A percentile compares a stretch with the other conserved stretches of the same genome.
Conservation (phyloP, 441 rosid species). For the Adansonia gregorii region DNA sequence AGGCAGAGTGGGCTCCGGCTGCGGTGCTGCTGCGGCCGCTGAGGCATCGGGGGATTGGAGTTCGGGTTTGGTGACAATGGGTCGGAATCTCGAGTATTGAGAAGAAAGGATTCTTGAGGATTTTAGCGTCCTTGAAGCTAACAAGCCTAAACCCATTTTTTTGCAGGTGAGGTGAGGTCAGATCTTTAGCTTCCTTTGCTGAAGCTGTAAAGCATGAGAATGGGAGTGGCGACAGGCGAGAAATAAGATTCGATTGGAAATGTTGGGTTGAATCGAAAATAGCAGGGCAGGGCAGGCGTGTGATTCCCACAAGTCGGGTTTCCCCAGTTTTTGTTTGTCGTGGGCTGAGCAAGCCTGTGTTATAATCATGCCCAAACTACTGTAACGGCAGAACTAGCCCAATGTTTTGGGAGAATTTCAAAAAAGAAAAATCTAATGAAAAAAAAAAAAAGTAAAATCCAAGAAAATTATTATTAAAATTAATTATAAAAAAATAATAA, state of each 20-base stretch:
- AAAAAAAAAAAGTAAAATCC: too few species aligned
- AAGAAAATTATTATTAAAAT: too few species aligned
- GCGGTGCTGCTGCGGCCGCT: constrained; percentile 59
- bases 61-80: constrained; percentile 73
- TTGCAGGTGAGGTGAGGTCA: not conserved
- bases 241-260: not conserved
- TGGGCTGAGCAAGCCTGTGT: too few species aligned
- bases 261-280: not conserved
- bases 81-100: constrained; percentile 49
- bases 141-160: constrained; percentile 71
- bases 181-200: constrained; percentile 3
- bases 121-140: constrained; percentile 70
- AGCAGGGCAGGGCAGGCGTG: not conserved
- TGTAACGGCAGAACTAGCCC: too few species aligned
- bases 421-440: too few species aligned
- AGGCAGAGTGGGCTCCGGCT: constrained; percentile 51
- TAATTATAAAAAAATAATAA: too few species aligned
- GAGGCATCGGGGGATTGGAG: constrained; percentile 68
- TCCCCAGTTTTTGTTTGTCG: not conserved
- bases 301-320: constrained; percentile 2
- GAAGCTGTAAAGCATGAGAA: not conserved
- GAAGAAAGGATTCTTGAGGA: constrained; percentile 44
- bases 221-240: not conserved
- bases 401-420: too few species aligned
- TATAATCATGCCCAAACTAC: too few species aligned